Evolutionary conservation across 2,329 filamentous ascomycete species (phyloP), one percentile per base, ranked within the genome.

Genomic region (Pseudogymnoascus sp.): DNA sequence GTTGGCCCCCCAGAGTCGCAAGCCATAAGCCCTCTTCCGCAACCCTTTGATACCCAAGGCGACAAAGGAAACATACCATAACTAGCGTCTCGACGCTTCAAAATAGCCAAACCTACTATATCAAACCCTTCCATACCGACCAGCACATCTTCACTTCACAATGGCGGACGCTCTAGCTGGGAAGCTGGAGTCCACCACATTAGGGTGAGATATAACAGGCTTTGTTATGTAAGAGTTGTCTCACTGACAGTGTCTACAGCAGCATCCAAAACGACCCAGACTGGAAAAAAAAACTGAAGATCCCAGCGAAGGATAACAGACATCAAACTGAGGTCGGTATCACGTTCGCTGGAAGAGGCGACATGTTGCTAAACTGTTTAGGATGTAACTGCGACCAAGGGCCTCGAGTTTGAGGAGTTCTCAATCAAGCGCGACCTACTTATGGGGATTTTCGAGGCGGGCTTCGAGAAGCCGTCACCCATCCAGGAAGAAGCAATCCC

Each of bases 401-500:
- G 95, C 65, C 83, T 99, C 66, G 95, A 99, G 71, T 99, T 97
- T 73, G 96, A 99, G 78, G 91, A 98, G 70, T 97, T 99, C 75
- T 90, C 89, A 69, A 88, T 99, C 71, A 96, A 96, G 81, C 85
- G 95, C 74, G 91, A 96, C 75, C 81, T 99, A 66, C 86, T 99
- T 79, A 99, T 98, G 93, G 95, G 95, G 66, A 98, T 99, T 69
- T 99, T 98, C 77, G 95, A 99, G 80, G 95, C 95, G 70, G 95
- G 95, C 67, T 99, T 97, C 77, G 95, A 99, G 77, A 97, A 96
- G 79, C 95, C 95, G 14, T 99, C 95, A 63, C 95, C 95, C 10
- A 99, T 99, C 71, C 95, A 99, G 85, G 95, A 99, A 87, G 95
- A 98, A 80, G 92, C 95, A 62, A 97, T 99, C 72, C 95, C 95